These are phyloP conservation scores for Rhodosporidiobolus sp. DNA, from an alignment of 768 basidiomycete genomes.

Conservation along the genomic window DNA sequence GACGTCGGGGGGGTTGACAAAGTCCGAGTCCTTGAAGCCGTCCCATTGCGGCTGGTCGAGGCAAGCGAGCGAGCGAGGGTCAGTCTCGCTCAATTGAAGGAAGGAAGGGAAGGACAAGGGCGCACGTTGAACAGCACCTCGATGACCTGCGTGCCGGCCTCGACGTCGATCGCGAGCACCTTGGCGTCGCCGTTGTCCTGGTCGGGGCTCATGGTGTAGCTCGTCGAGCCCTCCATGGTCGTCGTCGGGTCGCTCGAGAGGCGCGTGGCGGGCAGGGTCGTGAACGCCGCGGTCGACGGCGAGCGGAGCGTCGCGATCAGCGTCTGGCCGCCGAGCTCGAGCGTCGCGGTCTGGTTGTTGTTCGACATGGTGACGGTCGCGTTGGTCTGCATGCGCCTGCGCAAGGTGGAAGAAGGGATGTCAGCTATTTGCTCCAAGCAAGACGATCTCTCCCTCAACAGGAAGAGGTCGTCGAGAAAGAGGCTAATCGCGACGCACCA, in stretches of 20 bases:
- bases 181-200: slow-evolving; percentile 66
- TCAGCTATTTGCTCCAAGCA: too few relatives aligned
- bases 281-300: slow-evolving; percentile 64
- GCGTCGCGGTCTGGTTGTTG: slow-evolving; percentile 66
- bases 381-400: slow-evolving; percentile 95
- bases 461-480: background rate
- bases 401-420: background rate
- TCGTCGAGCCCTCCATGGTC: slow-evolving; percentile 7
- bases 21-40: slow-evolving; percentile 51
- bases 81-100: background rate
- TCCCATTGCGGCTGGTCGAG: slow-evolving; percentile 71
- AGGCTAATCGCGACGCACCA: slow-evolving; percentile 38
- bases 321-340: slow-evolving; percentile 67
- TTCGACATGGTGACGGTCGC: slow-evolving; percentile 63
- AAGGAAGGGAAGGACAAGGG: background rate
- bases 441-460: too few relatives aligned
- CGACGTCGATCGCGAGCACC: slow-evolving; percentile 66
- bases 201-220: background rate
- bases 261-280: slow-evolving; percentile 48
- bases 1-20: slow-evolving; percentile 60
- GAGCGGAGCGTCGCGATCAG: slow-evolving; percentile 64
- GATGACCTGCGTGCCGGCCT: slow-evolving; percentile 64
- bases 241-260: slow-evolving; percentile 16
- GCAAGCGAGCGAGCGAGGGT: background rate
- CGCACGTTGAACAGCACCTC: slow-evolving; percentile 71